Base-by-base conservation (phyloP, 2,329 filamentous ascomycete genomes). In the Arthrobotrys megalospora region DNA sequence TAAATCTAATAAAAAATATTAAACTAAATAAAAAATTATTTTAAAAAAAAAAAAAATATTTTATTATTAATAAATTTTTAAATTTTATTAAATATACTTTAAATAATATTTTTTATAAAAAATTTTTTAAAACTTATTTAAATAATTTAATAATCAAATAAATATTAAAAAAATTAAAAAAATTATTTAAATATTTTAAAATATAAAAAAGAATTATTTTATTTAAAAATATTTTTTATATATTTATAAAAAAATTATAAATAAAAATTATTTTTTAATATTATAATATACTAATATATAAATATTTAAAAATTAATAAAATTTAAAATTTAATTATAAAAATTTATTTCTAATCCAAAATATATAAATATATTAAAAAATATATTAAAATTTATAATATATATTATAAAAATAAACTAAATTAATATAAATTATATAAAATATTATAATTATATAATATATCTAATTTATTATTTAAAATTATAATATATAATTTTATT, bases 391-490 rank as follows among this genome's bases (percentile, higher is more conserved):
- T 45, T 63, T 63, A 68, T 64, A 45, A 28, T 58, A 32, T 41
- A 58, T 21, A 67, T 55, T 38, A 38, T 10, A 28, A 38, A 16
- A 62, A 21, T 48, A n/a, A 28, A 28, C 38, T 28, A 41, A 24
- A 41, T 12, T 16, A 3, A 60, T 52, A 21, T 28, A 34, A 28
- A 19, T 45, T 19, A 6, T 16, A 16, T 48, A 58, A 55, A 21
- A 62, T 36, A 19, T 45, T n/a, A 12, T 7, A 41, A 45, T 43
- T 47, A 5, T 34, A 69, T 55, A 38, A 58, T 58, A 55, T 12
- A 53, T 34, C 36, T 34, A 50, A 41, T 48, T 6, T 48, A 48
- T 48, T 21, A 24, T 50, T 66, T 50, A 72, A 66, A 66, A 72
- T 28, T 50, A 41, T 66, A 28, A 47, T 41, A 65, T 43, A 47